Evolutionary conservation across 2,329 filamentous ascomycete species (phyloP), one percentile per base, ranked within the genome.

Genomic region (Madurella fahalii): DNA sequence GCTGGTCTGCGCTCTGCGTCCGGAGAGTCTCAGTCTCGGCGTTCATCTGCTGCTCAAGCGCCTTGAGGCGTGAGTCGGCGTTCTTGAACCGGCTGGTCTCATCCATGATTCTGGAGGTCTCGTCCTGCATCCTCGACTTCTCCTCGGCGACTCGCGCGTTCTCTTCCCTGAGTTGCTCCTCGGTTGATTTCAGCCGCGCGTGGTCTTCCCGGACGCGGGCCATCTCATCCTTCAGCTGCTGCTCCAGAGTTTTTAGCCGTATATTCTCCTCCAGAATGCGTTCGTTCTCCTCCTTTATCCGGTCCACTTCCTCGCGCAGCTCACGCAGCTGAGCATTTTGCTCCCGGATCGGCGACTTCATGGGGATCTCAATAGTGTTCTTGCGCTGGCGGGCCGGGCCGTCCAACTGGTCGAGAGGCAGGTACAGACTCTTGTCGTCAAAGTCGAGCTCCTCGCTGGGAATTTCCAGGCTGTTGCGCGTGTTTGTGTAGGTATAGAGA

Each of bases 401-500:
- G 58, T 88, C 83, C 17, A 85, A 69, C 55, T 82, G 80, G 61
- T 90, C 87, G 5, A 87, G 80, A 11, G 85, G 79, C 50, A 81
- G 77, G 66, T 92, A 94, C 8, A 90, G 74, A 65, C 84, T 89
- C 54, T 84, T 79, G 60, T 94, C 89, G 64, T 95, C 89, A 63
- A 95, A 91, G 46, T 86, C 80, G 54, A 83, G 73, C 7, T 82
- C 79, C 15, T 82, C 80, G 40, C 74, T 74, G 1, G 75, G 67
- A 16, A 76, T 74, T 34, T 83, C 81, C 58, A 82, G 66, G 63
- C 82, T 84, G 56, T 81, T 80, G 48, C 81, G 77, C 47, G 79
- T 79, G 63, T 84, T 80, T 12, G 83, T 78, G 62, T 84, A 87
- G 1, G 83, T 85, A 64, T 89, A 86, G 59, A 90, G 81, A 72